Conservation (phyloP, 306 rosid species). For the Citrullus amarus region DNA sequence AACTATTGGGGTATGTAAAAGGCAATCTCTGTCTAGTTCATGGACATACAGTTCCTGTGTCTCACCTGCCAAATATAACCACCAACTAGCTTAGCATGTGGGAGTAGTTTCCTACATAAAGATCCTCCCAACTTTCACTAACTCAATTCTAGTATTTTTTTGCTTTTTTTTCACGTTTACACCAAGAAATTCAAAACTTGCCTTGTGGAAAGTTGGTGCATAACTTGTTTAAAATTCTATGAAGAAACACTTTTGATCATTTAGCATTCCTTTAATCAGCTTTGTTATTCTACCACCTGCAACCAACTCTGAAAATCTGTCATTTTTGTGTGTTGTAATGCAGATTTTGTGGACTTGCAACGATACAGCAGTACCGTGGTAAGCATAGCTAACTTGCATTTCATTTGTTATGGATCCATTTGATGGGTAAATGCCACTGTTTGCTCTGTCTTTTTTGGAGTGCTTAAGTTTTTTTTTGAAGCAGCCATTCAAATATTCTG, state of each 20-base stretch:
- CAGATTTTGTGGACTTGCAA: neutral
- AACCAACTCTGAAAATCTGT: neutral
- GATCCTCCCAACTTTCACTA: neutral
- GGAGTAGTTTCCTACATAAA: neutral
- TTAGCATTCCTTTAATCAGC: neutral
- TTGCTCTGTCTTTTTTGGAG: constrained; percentile 3
- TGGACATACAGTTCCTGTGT: neutral
- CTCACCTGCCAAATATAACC: neutral
- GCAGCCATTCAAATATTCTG: neutral
- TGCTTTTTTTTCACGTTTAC: neutral
- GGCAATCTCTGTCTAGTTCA: neutral
- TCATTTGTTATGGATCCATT: neutral
- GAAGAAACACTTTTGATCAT: neutral
- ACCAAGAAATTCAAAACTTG: neutral
- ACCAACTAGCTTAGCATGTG: neutral
- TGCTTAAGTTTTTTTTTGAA: neutral
- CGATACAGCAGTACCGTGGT: neutral
- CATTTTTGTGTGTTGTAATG: neutral
- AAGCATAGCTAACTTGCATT: neutral
- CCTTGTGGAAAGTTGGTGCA: neutral
- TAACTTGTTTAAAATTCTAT: neutral
- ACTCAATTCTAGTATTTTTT: neutral
- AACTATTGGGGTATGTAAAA: neutral
- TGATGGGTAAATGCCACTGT: neutral
- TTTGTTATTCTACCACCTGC: neutral